phyloP scores from a whole-genome alignment of 2,329 filamentous ascomycete species.

The Colletotrichum eleusines region DNA sequence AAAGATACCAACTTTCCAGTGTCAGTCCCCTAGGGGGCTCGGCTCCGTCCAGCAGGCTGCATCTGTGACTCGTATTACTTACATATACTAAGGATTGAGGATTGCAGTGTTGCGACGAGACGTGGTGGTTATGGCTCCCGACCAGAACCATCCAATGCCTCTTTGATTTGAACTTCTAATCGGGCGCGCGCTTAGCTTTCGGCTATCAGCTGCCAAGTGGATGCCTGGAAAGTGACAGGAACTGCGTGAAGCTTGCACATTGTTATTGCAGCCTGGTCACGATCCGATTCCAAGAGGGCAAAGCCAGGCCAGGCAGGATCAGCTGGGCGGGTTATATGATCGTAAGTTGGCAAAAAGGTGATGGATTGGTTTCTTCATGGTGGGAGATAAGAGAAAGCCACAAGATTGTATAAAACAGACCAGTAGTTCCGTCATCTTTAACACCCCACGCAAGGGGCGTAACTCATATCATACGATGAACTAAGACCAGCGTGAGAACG shows the following conservation, averaged over 20 bases:
- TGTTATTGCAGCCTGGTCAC: slow-evolving; percentile 13
- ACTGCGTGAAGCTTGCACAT: background rate
- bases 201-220: background rate
- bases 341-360: background rate
- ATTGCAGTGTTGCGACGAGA: background rate
- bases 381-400: background rate
- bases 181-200: background rate
- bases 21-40: no score
- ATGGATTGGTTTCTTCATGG: background rate
- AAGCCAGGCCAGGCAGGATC: background rate
- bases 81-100: background rate
- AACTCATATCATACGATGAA: slow-evolving; percentile 27
- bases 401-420: background rate
- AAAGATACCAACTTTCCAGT: background rate
- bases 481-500: background rate
- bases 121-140: background rate
- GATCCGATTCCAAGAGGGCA: background rate
- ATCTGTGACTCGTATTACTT: no score
- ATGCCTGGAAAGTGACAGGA: background rate
- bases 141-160: background rate
- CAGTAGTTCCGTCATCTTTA: slow-evolving; percentile 24
- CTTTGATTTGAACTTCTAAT: background rate
- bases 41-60: no score
- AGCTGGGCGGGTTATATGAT: background rate
- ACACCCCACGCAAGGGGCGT: background rate